phyloP scores from a whole-genome alignment of 139 green algal species.

The Volvox reticuliferus region DNA sequence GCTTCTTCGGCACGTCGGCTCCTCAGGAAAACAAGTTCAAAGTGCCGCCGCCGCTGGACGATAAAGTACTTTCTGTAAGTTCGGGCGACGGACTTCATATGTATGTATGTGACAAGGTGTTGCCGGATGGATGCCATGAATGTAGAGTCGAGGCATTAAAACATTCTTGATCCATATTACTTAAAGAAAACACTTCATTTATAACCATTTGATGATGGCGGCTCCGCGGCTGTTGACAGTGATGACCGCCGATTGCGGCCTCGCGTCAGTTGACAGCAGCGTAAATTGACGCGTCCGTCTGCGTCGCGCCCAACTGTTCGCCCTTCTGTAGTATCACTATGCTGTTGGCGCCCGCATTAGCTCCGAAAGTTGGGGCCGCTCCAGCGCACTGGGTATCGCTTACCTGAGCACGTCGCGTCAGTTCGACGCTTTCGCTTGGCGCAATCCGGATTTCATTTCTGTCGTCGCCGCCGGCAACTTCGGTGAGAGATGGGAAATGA shows the following conservation, averaged over 20 bases:
- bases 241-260: too few species aligned
- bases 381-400: too few species aligned
- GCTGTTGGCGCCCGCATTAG: constrained; percentile 74
- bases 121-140: too few species aligned
- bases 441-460: constrained; percentile 1
- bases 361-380: constrained; percentile 23
- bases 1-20: constrained; percentile 78
- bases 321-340: constrained; percentile 62
- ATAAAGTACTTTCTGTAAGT: constrained; percentile 21
- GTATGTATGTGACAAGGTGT: too few species aligned
- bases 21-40: constrained; percentile 12
- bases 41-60: constrained; percentile 19
- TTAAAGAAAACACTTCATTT: too few species aligned
- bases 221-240: too few species aligned
- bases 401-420: background rate
- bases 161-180: too few species aligned
- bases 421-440: constrained; percentile 5
- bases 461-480: constrained; percentile 80
- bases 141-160: too few species aligned
- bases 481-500: constrained; percentile 36
- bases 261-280: too few species aligned
- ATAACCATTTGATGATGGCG: too few species aligned
- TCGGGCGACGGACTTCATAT: background rate
- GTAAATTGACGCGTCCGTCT: too few species aligned
- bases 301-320: too few species aligned